Conservation (phyloP, 208 protist genomes). For the Trypanosoma melophagium region DNA sequence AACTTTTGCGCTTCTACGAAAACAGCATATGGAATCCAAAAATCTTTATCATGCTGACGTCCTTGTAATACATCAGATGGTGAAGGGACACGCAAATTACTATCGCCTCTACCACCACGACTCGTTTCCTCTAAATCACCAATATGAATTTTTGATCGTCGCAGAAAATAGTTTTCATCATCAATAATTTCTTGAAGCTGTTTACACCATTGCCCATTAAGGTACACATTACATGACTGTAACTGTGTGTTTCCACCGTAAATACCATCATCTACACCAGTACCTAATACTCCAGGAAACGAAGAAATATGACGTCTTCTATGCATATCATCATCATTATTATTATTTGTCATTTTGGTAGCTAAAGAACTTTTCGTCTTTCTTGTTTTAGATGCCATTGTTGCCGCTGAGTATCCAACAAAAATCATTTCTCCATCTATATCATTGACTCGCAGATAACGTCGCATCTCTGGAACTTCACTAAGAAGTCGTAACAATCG, state of each 20-base stretch:
- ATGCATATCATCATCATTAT: not conserved
- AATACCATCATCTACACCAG: slow-evolving; percentile 80
- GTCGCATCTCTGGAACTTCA: slow-evolving; percentile 63
- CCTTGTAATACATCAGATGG: slow-evolving; percentile 71
- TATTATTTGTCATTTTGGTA: not conserved
- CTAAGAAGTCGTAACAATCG: slow-evolving; percentile 71
- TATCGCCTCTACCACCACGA: slow-evolving; percentile 35
- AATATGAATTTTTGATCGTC: slow-evolving; percentile 62
- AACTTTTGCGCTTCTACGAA: slow-evolving; percentile 82
- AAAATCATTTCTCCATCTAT: slow-evolving; percentile 58
- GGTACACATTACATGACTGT: slow-evolving; percentile 82
- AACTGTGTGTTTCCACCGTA: slow-evolving; percentile 60
- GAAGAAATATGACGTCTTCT: slow-evolving; percentile 14
- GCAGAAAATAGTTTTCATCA: slow-evolving; percentile 68
- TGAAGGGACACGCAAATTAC: slow-evolving; percentile 30
- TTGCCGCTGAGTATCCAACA: slow-evolving; percentile 33
- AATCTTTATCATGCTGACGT: slow-evolving; percentile 70
- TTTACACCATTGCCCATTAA: slow-evolving; percentile 72
- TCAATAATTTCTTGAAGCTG: slow-evolving; percentile 69
- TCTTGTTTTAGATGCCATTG: not conserved
- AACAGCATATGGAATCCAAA: slow-evolving; percentile 82
- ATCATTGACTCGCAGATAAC: slow-evolving; percentile 57
- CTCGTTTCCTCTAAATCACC: slow-evolving; percentile 63
- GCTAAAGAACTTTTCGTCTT: not conserved
- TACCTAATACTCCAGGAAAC: slow-evolving; percentile 17